Evolutionary conservation across 768 basidiomycete species (phyloP), one percentile per base, ranked within the genome.

Genomic region (Termitomyces eurrhizus): DNA sequence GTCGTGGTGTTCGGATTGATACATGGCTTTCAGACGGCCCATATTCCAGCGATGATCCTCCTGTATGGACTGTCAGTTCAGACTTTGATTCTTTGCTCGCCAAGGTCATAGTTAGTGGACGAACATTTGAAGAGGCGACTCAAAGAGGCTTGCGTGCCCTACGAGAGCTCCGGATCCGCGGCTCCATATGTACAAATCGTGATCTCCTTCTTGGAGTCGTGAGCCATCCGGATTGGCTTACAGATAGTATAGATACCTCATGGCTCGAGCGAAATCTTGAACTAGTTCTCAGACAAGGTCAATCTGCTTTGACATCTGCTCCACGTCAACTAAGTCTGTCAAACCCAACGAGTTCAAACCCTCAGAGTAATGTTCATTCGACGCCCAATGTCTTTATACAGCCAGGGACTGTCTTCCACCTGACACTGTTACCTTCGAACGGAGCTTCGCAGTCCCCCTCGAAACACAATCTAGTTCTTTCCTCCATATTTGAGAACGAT

Each of bases 1-100:
- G 93, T 35, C 91, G 89, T 67, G 93, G 93, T 61, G 86, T 95
- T 33, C 87, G 93, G 67, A 75, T 94, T 50, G 93, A 95, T 67
- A 90, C 93, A 79, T 69, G 93, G 93, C 70, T 95, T 83, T 69
- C 88, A 83, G 56, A 86, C 81, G 57, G 90, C 82, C 53, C 90
- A 9, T 59, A 35, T 12, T 48, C 50, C 84, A 71, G 86, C 83
- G 72, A 86, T 81, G 48, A 39, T 0, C 24, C 49, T 14, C 46
- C 56, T 7, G 60, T 64, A 41, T 77, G 70, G 70, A 62, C 39
- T 32, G 57, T 74, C 3, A 70, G 89, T 77, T 89, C 92, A 26
- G 90, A 93, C 69, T 95, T 94, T 68, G 93, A 95, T 74, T 91
- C 89, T 37, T 77, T 95, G 62, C 80, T 95, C 33, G 93, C 94